A percentile compares a stretch with the other conserved stretches of the same genome.
Conservation (phyloP, 176 grass and related monocot genomes). For the Oryza rufipogon region DNA sequence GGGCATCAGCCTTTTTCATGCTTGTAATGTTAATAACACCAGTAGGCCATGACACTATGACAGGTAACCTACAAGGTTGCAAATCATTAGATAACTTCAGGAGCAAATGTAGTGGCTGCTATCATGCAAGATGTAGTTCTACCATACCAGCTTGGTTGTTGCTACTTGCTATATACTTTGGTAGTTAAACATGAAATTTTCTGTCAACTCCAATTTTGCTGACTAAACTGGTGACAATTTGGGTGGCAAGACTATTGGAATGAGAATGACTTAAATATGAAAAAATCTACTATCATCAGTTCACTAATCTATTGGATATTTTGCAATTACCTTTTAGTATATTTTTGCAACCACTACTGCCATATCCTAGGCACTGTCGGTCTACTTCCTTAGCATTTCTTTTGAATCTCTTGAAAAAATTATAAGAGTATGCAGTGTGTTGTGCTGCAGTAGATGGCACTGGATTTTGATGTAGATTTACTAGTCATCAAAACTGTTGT, state of each 20-base stretch:
- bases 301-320: constrained; percentile 13
- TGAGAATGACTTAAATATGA: constrained; percentile 6
- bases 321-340: constrained; percentile 11
- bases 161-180: constrained; percentile 1
- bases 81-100: constrained; percentile 14
- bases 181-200: constrained; percentile 16
- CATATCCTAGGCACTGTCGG: neutral
- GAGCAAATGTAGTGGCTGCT: neutral
- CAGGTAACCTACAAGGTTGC: neutral
- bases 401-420: constrained; percentile 18
- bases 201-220: neutral
- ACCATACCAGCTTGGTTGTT: neutral
- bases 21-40: constrained; percentile 3
- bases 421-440: constrained; percentile 20
- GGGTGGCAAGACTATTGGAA: constrained; percentile 4
- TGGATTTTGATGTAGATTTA: constrained; percentile 30
- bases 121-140: neutral
- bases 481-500: constrained; percentile 27
- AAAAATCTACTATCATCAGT: constrained; percentile 24
- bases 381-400: constrained; percentile 11
- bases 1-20: constrained; percentile 22
- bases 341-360: neutral
- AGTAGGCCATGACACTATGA: neutral
- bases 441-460: constrained; percentile 4
- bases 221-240: constrained; percentile 19